Base-by-base conservation (phyloP, 108 stramenopile species). In the Cyclotella kingstonii region DNA sequence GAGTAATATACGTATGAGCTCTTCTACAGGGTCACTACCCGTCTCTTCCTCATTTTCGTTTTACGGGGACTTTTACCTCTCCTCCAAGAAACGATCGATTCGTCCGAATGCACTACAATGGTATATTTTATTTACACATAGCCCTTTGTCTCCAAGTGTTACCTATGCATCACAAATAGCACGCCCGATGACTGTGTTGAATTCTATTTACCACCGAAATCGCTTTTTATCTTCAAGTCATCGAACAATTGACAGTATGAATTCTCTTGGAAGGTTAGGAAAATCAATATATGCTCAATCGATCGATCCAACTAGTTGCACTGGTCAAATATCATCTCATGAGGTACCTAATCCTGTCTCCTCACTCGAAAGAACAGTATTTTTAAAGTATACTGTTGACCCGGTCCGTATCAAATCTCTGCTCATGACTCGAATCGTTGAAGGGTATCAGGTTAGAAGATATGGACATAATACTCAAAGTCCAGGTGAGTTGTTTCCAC, bases 71-170 rank as follows among this genome's bases (percentile, higher is more conserved):
- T 26, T 38, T 33, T 80, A 77, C 29, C 76, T 82, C 52, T 70
- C 76, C 11, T 84, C 56, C 46, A 77, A 73, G 52, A 78, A 76
- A 23, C 74, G 81, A 38, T 76, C 79, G 6, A 60, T 86, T 4
- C 73, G 79, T 30, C 82, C 83, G 26, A 91, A 91, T 76, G 87
- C 84, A 11, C 50, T 91, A 1, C 90, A 91, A 50, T 87, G 80
- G 83, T 79, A 84, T 29, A 76, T 63, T 22, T 39, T 91, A 9
- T 91, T 86, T 52, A 77, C 73, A 21, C 11, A 88, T 34, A 88
- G 86, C 14, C 85, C 86, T 12, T 64, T 86, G 4, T 77, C 86
- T 34, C 85, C 76, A n/a, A 31, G 56, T 9, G n/a, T n/a, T n/a
- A n/a, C n/a, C n/a, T 70, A 64, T 22, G 28, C 70, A 38, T 69